Base-by-base conservation (phyloP, 495 filamentous ascomycete genomes). In the Viridothelium virens region DNA sequence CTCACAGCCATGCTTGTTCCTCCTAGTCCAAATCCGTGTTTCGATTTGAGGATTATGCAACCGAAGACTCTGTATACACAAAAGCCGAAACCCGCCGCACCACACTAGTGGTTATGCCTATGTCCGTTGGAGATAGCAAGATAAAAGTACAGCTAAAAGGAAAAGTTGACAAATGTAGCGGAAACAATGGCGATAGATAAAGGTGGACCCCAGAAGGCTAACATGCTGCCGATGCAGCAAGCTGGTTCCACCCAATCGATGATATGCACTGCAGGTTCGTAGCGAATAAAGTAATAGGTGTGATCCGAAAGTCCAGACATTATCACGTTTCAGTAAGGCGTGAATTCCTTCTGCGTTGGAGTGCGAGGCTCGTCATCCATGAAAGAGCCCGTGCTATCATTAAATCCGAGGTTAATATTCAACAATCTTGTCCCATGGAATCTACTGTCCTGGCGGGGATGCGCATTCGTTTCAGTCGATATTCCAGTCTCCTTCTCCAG, bases 371-470 rank as follows among this genome's bases (percentile, higher is more conserved):
- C 53, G 6, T 59, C 53, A 7, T 59, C 53, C 53, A 59, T 59
- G 53, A 59, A 59, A 36, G 53, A 59, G 53, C 53, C 53, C 3
- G 53, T 59, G 31, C 53, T 59, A 2, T 10, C 53, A 59, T 59
- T 59, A 10, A 59, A 59, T 59, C 53, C 53, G 31, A 59, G n/a
- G 36, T 59, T 36, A 18, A 59, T 11, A 18, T 36, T 59, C 25
- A 59, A 36, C 18, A 59, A 4, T 6, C 7, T 11, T 7, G 3
- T 6, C 36, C 25, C 53, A 4, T 59, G 18, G 31, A 59, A 7
- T 18, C 36, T 59, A 31, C 53, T 59, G 18, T 59, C 53, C 53
- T 59, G 53, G 36, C 53, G 53, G 36, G 53, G 31, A 36, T 59
- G 53, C 3, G 2, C 33, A 10, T 59, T 31, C 53, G 33, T 59